Base-by-base conservation (phyloP, 2,329 filamentous ascomycete species). In the Neonectria magnoliae region DNA sequence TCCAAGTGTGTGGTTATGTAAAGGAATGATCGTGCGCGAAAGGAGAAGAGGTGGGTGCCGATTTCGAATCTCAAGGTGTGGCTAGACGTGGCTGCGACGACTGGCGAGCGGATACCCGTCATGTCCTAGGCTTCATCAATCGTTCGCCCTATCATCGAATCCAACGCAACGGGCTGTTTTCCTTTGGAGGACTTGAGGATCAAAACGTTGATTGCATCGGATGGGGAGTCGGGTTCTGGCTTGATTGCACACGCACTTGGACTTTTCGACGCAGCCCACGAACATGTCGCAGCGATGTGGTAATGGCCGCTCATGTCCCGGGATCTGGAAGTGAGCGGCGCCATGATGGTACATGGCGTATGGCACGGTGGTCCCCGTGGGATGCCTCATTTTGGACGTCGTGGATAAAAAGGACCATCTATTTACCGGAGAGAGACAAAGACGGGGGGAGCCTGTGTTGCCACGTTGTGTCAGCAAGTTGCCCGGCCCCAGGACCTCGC, bases 1-100 rank as follows among this genome's bases (percentile, higher is more conserved):
- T 85, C 88, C 74, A 93, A 92, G 81, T 97, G 94, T 81, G 86
- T 93, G 78, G 87, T 97, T 78, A 97, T 97, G 94, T 96, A 89
- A 89, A 67, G 64, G 65, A 45, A 31, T 44, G 36, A 42, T 53
- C 41, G 50, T 41, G 54, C 44, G 44, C 44, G 52, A 61, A 71
- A 54, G 62, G 48, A 36, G 45, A 68, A 64, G 65, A 65, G 29
- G 55, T 52, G 63, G 54, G 61, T 57, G 64, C 50, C 44, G 61
- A 57, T 64, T 47, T 56, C 53, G 53, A 55, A 62, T 62, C 59
- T 65, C 53, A 54, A 59, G 51, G 62, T 57, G 53, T 64, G 58
- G 50, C 31, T 47, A 27, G 33, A 50, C 25, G 57, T 42, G 66
- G 54, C 27, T 53, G 55, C 58, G 65, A 62, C 51, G 57, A 58